These are phyloP conservation scores for Candida ovalis DNA, from an alignment of 805 yeast genomes.

Conservation along the genomic window DNA sequence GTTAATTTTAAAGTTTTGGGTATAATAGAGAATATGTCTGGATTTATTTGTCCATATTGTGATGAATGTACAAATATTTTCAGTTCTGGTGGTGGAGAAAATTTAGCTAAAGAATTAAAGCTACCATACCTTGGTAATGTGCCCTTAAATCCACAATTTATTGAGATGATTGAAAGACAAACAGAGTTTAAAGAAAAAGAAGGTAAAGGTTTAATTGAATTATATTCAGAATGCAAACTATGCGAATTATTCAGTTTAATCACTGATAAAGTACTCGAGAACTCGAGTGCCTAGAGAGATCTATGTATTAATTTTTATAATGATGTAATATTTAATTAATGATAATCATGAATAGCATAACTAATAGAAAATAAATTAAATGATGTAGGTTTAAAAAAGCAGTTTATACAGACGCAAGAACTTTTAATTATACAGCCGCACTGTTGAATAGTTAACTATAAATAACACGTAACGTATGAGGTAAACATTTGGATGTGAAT, in stretches of 20 bases:
- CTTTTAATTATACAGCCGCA: no score
- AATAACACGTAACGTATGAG: no score
- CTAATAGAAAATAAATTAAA: no score
- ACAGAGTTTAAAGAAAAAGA: constrained; percentile 54
- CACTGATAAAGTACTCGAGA: constrained; percentile 34
- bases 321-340: neutral
- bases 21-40: constrained; percentile 93
- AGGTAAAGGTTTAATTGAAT: constrained; percentile 30
- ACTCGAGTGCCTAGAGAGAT: neutral
- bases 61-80: constrained; percentile 89
- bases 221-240: constrained; percentile 36
- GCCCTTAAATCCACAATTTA: constrained; percentile 92
- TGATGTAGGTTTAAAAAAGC: no score
- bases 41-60: constrained; percentile 92
- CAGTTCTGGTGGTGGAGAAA: constrained; percentile 87
- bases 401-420: no score
- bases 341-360: neutral
- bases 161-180: constrained; percentile 79
- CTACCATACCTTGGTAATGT: constrained; percentile 78
- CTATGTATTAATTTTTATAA: neutral
- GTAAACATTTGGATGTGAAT: no score
- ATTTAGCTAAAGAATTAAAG: constrained; percentile 56
- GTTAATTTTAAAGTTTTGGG: constrained; percentile 81
- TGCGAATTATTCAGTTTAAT: constrained; percentile 44
- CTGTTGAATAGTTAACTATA: no score